These are phyloP conservation scores for Oldenlandia corymbosa DNA, from an alignment of 257 asterid species.

Conservation along the genomic window DNA sequence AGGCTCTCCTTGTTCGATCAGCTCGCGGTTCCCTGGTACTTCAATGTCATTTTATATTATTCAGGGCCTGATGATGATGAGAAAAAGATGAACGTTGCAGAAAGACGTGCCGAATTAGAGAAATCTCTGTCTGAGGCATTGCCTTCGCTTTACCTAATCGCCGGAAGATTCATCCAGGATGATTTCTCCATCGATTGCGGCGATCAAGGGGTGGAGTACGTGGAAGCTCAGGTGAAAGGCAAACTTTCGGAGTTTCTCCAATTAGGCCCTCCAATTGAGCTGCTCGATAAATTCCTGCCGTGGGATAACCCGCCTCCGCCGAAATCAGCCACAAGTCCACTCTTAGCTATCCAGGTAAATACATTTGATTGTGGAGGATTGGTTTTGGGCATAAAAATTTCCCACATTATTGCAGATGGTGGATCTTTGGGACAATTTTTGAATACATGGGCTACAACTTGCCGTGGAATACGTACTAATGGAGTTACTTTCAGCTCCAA, in stretches of 20 bases:
- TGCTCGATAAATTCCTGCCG: conserved; percentile 9
- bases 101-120: conserved; percentile 10
- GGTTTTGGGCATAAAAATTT: conserved; percentile 9
- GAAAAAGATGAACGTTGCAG: neutral
- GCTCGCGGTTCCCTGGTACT: conserved; percentile 3
- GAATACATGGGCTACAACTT: conserved; percentile 8
- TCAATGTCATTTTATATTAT: conserved; percentile 2
- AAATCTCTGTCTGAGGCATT: conserved; percentile 8
- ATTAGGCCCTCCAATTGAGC: neutral
- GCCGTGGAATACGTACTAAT: neutral
- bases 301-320: neutral
- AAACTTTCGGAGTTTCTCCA: conserved; percentile 1
- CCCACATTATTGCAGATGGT: conserved; percentile 18
- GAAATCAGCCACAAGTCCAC: neutral
- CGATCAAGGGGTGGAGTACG: conserved; percentile 22
- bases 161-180: conserved; percentile 17
- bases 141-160: conserved; percentile 16
- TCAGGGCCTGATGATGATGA: neutral
- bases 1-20: conserved; percentile 13
- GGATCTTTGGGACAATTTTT: neutral
- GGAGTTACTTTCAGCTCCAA: neutral
- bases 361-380: conserved; percentile 15
- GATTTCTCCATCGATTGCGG: conserved; percentile 12
- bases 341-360: conserved; percentile 15
- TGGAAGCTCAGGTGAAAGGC: conserved; percentile 4